Evolutionary conservation across 2,329 filamentous ascomycete species (phyloP), one percentile per base, ranked within the genome.

Genomic region (Cordyceps sp.): DNA sequence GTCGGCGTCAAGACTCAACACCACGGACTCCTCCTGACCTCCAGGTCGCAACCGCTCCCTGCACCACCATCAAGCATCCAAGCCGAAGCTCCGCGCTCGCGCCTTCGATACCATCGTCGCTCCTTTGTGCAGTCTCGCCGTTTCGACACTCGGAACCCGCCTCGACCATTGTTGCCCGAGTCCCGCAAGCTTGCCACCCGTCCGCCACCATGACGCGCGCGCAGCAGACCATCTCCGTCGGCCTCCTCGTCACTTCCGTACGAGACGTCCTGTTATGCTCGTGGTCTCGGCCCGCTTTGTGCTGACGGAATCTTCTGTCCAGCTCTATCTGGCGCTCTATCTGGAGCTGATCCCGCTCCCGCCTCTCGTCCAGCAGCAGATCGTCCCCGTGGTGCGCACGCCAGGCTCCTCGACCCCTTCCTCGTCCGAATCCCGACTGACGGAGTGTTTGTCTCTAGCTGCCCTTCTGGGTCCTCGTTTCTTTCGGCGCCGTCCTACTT

Each of bases 271-370:
- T n/a, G n/a, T n/a, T n/a, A n/a, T n/a, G n/a, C n/a, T n/a, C n/a
- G n/a, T n/a, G n/a, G n/a, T n/a, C n/a, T n/a, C n/a, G n/a, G n/a
- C n/a, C n/a, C n/a, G n/a, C n/a, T n/a, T n/a, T n/a, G n/a, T n/a
- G n/a, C n/a, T n/a, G n/a, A n/a, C n/a, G n/a, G n/a, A n/a, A n/a
- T n/a, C n/a, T 17, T 18, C 15, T 12, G 3, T 27, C 3, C 45
- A 96, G 88, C 65, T 94, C 46, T 96, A 94, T 62, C 74, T 93
- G 37, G 77, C 80, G 32, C 73, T 88, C 38, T 90, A 79, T 62
- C 70, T 93, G 37, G 73, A 83, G 42, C 70, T 94, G 37, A 66
- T 94, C 31, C 83, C 86, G 22, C 67, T 93, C 19, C 83, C 86
- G 25, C 54, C 69, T 30, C 67, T 78, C 37, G 61, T 94, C 35